Base-by-base conservation (phyloP, 2,329 filamentous ascomycete genomes). In the Xylariaceae sp. region DNA sequence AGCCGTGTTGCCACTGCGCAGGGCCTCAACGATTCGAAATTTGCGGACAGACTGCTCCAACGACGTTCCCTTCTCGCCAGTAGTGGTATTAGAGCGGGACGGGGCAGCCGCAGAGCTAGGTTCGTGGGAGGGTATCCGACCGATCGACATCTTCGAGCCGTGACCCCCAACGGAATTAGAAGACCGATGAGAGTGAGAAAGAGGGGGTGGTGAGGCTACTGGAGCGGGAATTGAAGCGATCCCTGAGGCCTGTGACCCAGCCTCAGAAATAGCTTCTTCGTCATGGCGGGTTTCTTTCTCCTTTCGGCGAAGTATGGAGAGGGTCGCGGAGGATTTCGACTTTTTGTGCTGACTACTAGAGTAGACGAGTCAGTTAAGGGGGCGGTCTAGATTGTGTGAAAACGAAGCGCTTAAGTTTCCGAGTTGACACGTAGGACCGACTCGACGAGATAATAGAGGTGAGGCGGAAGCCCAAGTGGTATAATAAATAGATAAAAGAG, bases 11-110 rank as follows among this genome's bases (percentile, higher is more conserved):
- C 95, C 95, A 71, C 85, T 95, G 63, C 93, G 86, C 62, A 99
- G 79, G 42, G 93, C 89, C 76, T 98, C 95, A 70, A 98, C 96
- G 45, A 97, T 86, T 64, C 93, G 88, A 74, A 99, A 99, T 64
- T 96, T 93, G 70, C 89, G 87, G 50, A 99, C 91, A 0, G 93
- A 97, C 74, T 96, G 92, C 71, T 99, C 93, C 56, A 99, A 89
- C 20, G 85, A 87, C 37, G 70, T 74, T 21, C 73, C 75, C 67
- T 79, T 83, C 48, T 79, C 78, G 41, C 67, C 45, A 5, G 52
- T 48, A 18, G 52, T 29, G 16, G 51, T 56, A 45, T 60, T 66
- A 49, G 66, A 63, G 50, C 64, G 67, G 44, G 59, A 50, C 41
- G 52, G 56, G 37, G 46, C 37, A 29, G 18, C 53, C 40, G 60